A percentile compares a stretch with the other conserved stretches of the same genome.
These are phyloP conservation scores for Xylariaceae sp. DNA, from an alignment of 2,329 filamentous ascomycete species.

Conservation along the genomic window DNA sequence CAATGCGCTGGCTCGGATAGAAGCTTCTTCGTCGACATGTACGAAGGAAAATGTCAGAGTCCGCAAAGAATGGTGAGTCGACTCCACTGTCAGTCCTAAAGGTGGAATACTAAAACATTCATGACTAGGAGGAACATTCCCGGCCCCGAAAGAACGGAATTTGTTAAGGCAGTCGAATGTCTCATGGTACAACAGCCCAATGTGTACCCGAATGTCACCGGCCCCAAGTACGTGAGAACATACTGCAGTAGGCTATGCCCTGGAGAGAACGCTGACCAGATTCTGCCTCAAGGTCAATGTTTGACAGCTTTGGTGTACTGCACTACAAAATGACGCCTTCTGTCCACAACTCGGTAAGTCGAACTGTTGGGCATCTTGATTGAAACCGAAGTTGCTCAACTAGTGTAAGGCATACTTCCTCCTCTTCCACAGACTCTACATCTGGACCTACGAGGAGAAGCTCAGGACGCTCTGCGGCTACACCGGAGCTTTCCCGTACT, in stretches of 20 bases:
- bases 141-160: conserved; percentile 30
- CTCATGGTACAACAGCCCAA: conserved; percentile 30
- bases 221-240: conserved; percentile 25
- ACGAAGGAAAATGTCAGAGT: conserved; percentile 36
- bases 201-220: conserved; percentile 33
- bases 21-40: conserved; percentile 21
- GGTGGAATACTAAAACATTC: conserved; percentile 1
- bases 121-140: conserved; percentile 32
- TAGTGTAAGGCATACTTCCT: conserved; percentile 39
- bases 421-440: conserved; percentile 42
- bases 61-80: conserved; percentile 35
- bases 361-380: neutral
- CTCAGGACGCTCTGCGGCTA: conserved; percentile 41
- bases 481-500: conserved; percentile 35
- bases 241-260: neutral
- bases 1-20: conserved; percentile 30
- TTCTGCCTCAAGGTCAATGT: conserved; percentile 26
- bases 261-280: neutral
- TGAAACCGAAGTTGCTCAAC: conserved; percentile 2
- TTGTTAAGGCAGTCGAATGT: conserved; percentile 34
- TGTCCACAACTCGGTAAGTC: conserved; percentile 36
- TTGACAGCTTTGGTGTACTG: conserved; percentile 36
- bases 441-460: conserved; percentile 40
- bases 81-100: no score
- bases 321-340: conserved; percentile 35